Conservation (phyloP, 495 filamentous ascomycete species). For the Talaromyces nanjingensis region DNA sequence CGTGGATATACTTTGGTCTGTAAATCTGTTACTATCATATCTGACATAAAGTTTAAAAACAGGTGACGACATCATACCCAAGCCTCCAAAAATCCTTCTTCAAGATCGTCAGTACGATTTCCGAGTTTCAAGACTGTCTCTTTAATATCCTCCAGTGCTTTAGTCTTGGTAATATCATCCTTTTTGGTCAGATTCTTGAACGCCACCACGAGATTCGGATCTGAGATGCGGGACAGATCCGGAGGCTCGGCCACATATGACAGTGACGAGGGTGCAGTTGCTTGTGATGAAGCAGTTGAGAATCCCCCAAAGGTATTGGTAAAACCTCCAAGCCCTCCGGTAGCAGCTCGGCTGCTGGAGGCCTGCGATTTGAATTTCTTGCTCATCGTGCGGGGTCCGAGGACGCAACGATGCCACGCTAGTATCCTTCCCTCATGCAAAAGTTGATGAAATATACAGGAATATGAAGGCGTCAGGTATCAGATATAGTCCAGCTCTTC, state of each 20-base stretch:
- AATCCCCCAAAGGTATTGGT: constrained; percentile 39
- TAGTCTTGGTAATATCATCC: constrained; percentile 86
- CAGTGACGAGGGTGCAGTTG: constrained; percentile 47
- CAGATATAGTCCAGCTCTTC: not conserved
- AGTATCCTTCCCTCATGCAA: not conserved
- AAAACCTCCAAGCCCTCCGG: constrained; percentile 40
- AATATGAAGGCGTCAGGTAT: not conserved
- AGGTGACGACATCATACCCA: constrained; percentile 59
- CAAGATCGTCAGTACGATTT: constrained; percentile 46
- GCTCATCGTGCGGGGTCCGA: constrained; percentile 50
- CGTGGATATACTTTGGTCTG: constrained; percentile 83
- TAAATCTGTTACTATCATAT: constrained; percentile 15
- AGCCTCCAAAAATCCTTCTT: constrained; percentile 72
- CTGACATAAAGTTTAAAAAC: constrained; percentile 1
- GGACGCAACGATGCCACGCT: constrained; percentile 4
- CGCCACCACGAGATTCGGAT: constrained; percentile 73
- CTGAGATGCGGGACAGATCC: constrained; percentile 68
- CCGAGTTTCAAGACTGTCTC: constrained; percentile 47
- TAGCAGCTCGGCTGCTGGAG: constrained; percentile 61
- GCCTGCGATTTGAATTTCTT: constrained; percentile 67
- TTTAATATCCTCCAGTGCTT: constrained; percentile 81
- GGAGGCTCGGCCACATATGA: constrained; percentile 85
- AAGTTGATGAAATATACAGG: not conserved
- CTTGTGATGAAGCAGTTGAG: constrained; percentile 36
- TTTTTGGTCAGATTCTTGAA: constrained; percentile 93